Conservation (phyloP, 345 rosid genomes). For the Cardamine occulta region DNA sequence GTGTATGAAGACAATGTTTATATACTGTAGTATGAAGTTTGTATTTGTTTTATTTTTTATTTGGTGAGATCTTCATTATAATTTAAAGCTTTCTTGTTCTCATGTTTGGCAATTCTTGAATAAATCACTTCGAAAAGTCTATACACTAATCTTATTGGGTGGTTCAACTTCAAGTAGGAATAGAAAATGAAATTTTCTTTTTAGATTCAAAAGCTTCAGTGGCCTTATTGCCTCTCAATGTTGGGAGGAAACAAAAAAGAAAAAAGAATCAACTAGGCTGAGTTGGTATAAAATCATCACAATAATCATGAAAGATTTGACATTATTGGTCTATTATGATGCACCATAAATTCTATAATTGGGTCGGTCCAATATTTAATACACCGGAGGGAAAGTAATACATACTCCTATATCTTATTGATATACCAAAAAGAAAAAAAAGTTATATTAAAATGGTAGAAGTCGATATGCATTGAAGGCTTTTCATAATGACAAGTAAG, state of each 20-base stretch:
- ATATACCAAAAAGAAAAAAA: not conserved
- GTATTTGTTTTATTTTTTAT: constrained; percentile 2
- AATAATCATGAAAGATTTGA: constrained; percentile 42
- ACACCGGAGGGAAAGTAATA: not conserved
- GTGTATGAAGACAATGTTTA: constrained; percentile 35
- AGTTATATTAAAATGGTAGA: constrained; percentile 10
- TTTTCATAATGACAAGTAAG: constrained; percentile 20
- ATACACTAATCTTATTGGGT: not conserved
- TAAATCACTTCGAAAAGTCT: not conserved
- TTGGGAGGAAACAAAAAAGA: not conserved
- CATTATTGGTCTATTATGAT: constrained; percentile 39
- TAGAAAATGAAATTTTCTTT: not conserved
- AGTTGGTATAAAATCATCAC: constrained; percentile 34
- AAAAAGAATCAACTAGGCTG: constrained; percentile 11
- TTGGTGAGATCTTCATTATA: not conserved
- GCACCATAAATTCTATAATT: constrained; percentile 37
- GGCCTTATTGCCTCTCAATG: constrained; percentile 26
- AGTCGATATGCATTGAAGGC: constrained; percentile 22
- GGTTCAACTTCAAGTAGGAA: not conserved
- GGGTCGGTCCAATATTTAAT: constrained; percentile 39
- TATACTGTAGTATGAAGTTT: not conserved
- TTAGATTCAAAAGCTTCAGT: not conserved
- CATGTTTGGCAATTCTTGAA: not conserved
- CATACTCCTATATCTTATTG: not conserved
- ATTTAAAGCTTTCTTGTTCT: constrained; percentile 13